These are phyloP conservation scores for Flammula alnicola DNA, from an alignment of 1,284 basidiomycete genomes.

Conservation along the genomic window DNA sequence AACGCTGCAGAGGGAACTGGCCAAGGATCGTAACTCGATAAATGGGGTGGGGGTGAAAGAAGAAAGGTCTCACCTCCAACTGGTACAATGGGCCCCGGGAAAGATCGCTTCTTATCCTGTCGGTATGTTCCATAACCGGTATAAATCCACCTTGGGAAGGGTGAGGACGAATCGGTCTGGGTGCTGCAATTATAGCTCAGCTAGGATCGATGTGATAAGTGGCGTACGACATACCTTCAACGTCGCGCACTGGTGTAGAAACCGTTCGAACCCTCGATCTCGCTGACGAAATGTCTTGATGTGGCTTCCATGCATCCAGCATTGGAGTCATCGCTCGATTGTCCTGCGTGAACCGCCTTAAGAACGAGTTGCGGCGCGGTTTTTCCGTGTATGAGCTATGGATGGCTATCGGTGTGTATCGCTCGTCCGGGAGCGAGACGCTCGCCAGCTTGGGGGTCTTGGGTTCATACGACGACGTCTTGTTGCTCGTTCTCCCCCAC, in stretches of 20 bases:
- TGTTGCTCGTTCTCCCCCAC: slow-evolving; percentile 27
- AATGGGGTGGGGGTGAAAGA: slow-evolving; percentile 9
- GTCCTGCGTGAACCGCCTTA: slow-evolving; percentile 24
- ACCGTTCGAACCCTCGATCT: slow-evolving; percentile 25
- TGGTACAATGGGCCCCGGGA: slow-evolving; percentile 21
- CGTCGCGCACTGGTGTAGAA: slow-evolving; percentile 23
- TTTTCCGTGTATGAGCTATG: slow-evolving; percentile 21
- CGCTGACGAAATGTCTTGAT: slow-evolving; percentile 12
- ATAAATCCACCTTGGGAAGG: slow-evolving; percentile 30
- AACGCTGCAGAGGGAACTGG: slow-evolving; percentile 28
- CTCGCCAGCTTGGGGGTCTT: slow-evolving; percentile 35
- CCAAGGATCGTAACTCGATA: slow-evolving; percentile 1
- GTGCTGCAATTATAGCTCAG: slow-evolving; percentile 24
- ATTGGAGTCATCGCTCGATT: slow-evolving; percentile 27
- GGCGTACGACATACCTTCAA: slow-evolving; percentile 25
- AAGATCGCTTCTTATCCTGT: slow-evolving; percentile 22
- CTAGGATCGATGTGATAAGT: slow-evolving; percentile 10
- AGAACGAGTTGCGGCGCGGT: slow-evolving; percentile 21
- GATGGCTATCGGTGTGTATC: slow-evolving; percentile 21
- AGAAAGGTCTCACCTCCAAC: slow-evolving; percentile 25
- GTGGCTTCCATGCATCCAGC: slow-evolving; percentile 18
- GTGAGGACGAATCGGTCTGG: slow-evolving; percentile 30
- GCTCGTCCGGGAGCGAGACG: slow-evolving; percentile 34
- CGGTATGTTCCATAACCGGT: slow-evolving; percentile 24
- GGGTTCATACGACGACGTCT: slow-evolving; percentile 28